Base-by-base conservation (phyloP, 495 filamentous ascomycete genomes). In the Talaromyces liani region DNA sequence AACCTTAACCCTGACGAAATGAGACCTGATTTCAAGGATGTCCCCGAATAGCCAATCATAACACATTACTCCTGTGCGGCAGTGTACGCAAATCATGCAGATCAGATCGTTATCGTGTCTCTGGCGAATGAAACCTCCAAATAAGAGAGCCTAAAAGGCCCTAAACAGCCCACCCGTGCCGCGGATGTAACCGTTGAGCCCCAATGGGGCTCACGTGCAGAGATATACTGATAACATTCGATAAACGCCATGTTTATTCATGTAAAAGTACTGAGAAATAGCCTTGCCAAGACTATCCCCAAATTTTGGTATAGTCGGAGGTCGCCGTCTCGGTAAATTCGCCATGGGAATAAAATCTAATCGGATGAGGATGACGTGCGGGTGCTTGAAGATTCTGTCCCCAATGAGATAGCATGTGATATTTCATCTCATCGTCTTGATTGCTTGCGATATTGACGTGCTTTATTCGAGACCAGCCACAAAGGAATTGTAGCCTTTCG, bases 141-240 rank as follows among this genome's bases (percentile, higher is more conserved):
- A 49, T 6, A 49, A 49, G n/a, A 7, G 45, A 49, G 36, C 14
- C 36, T 41, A 41, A 9, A 51, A 6, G 18, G 49, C 49, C 53
- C 22, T 29, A 56, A 29, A 56, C 22, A 56, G 53, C 53, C 53
- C 53, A 14, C 53, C 53, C 22, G 53, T 27, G 20, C 53, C 53
- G 53, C 53, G 53, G 53, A 56, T 56, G 53, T 56, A 56, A 56
- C 53, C 53, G 22, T 56, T 56, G 53, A 56, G 53, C 53, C 53
- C 53, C 22, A 27, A 16, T 56, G 1, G 20, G 16, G 12, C 53
- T 56, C 53, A 56, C 53, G 53, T 56, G 53, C 24, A 56, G 22
- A 22, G 27, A 7, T 27, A 7, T 56, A 16, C 22, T 56, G 53
- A 56, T 56, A 56, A 27, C 22, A 56, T 56, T 56, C 53, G 53